phyloP scores from a whole-genome alignment of 805 yeast species.

The Suhomyces sp. region DNA sequence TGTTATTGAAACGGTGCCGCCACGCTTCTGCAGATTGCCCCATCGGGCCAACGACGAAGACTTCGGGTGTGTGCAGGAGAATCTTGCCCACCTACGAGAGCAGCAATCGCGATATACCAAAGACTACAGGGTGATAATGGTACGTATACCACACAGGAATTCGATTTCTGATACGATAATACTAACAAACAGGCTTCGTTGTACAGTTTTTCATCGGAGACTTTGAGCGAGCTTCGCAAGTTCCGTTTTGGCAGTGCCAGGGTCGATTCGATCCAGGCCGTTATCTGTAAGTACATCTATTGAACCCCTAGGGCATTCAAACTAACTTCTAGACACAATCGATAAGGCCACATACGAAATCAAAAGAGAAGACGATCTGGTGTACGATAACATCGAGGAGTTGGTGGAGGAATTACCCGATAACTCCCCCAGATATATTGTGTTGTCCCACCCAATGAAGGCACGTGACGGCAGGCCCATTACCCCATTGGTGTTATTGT shows the following conservation, averaged over 20 bases:
- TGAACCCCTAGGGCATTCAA: neutral
- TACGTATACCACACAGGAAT: neutral
- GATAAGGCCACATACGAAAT: conserved; percentile 55
- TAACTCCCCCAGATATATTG: conserved; percentile 70
- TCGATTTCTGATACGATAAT: neutral
- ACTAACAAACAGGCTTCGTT: conserved; percentile 34
- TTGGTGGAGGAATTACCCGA: conserved; percentile 78
- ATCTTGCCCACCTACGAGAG: neutral
- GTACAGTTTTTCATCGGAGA: conserved; percentile 61
- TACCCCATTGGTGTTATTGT: conserved; percentile 74
- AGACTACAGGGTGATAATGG: neutral
- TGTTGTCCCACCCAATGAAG: conserved; percentile 73
- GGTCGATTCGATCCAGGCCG: conserved; percentile 56
- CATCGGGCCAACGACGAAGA: neutral
- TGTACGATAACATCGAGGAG: conserved; percentile 52
- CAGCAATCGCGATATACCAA: neutral
- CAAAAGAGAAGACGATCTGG: conserved; percentile 45
- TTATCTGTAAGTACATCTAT: conserved; percentile 45
- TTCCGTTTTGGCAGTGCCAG: conserved; percentile 74
- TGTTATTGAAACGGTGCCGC: conserved; percentile 1
- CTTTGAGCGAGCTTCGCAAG: conserved; percentile 58
- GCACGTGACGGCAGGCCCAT: conserved; percentile 68
- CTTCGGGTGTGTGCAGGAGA: neutral
- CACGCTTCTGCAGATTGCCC: neutral
- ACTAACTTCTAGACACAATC: conserved; percentile 42